Evolutionary conservation across 305 asterid species (phyloP).

Genomic region (Andrographis paniculata): DNA sequence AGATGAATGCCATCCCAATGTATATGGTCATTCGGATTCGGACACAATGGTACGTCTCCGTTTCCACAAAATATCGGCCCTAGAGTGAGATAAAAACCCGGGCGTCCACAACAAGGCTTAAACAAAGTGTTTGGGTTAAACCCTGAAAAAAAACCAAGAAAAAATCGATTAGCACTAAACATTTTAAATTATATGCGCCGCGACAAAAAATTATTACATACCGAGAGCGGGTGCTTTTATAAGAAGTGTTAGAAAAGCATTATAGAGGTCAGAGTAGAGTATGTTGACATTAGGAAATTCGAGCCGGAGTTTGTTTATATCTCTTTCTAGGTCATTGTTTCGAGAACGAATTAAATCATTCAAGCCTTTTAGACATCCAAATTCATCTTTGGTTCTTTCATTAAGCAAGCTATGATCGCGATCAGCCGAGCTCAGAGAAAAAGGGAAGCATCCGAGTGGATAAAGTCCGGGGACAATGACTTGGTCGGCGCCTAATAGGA

Average conservation of each 20-base stretch:
- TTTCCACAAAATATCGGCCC: too few relatives aligned
- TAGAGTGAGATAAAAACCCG: too few relatives aligned
- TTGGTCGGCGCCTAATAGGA: background rate
- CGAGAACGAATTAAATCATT: constrained; percentile 2
- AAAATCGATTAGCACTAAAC: too few relatives aligned
- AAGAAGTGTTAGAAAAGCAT: constrained; percentile 7
- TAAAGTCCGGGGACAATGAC: background rate
- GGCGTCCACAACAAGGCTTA: too few relatives aligned
- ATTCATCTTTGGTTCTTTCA: too few relatives aligned
- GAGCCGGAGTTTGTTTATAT: constrained; percentile 7
- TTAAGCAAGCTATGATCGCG: constrained; percentile 11
- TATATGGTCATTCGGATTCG: too few relatives aligned
- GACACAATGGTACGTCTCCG: too few relatives aligned
- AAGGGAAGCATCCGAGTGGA: constrained; percentile 21
- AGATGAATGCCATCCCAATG: too few relatives aligned
- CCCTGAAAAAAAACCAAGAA: too few relatives aligned
- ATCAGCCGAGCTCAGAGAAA: background rate
- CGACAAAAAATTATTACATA: too few relatives aligned
- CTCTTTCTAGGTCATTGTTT: constrained; percentile 10
- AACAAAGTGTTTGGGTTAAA: too few relatives aligned
- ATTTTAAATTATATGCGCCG: too few relatives aligned
- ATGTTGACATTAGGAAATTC: constrained; percentile 15
- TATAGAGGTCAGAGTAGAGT: constrained; percentile 13
- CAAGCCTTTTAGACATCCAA: constrained; percentile 17
- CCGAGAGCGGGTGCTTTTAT: background rate